Evolutionary conservation across 2,329 filamentous ascomycete genomes (phyloP), one percentile per base, ranked within the genome.

Genomic region (Microascus cirrosus): DNA sequence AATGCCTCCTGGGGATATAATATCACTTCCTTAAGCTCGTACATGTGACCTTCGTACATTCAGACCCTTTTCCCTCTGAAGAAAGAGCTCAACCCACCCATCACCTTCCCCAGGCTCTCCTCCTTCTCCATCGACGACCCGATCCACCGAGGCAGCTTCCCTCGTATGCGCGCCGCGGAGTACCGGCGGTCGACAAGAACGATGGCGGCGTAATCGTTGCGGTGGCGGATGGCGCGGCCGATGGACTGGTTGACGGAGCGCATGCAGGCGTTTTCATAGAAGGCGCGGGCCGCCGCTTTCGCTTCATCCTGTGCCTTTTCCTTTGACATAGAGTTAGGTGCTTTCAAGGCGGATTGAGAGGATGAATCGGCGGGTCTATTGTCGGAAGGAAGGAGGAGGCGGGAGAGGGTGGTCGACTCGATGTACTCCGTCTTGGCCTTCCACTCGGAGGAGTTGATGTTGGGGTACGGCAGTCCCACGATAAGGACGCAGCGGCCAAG

Each of bases 191-290:
- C 94, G 36, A 94, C 75, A 67, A 99, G 79, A 59, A 96, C 73
- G 62, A 99, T 96, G 18, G 88, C 85, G 4, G 94, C 94, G 71
- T 95, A 97, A 71, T 99, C 94, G 25, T 82, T 83, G 58, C 80
- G 81, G 68, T 99, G 94, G 53, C 94, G 79, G 65, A 99, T 96
- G 1, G 91, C 94, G 59, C 94, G 79, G 1, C 94, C 94, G 63
- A 99, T 92, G 67, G 90, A 94, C 74, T 99, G 94, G 69, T 99
- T 99, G 4, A 99, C 94, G 4, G 92, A 90, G 45, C 94, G 81
- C 92, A 99, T 96, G 69, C 92, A 96, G 0, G 90, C 84, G 68
- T 97, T 97, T 69, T 96, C 91, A 67, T 95, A 95, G 67, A 90
- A 95, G 60, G 93, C 89, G 56, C 86, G 20, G n/a, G 45, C n/a